Base-by-base conservation (phyloP, 768 basidiomycete genomes). In the Cyclocybe aegerita region DNA sequence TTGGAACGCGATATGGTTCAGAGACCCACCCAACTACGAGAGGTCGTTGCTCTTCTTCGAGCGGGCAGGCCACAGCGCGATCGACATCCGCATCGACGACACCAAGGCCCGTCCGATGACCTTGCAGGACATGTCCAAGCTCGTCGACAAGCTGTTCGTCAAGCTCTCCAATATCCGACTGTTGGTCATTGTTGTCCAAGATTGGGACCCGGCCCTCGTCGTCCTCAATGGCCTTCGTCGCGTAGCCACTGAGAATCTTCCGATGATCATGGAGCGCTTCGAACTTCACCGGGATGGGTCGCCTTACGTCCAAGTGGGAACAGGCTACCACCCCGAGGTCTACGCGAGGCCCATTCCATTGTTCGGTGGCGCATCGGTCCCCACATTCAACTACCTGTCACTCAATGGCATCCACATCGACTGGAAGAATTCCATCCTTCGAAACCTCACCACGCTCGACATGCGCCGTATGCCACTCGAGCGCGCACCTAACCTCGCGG, bases 1-100 rank as follows among this genome's bases (percentile, higher is more conserved):
- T 30, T 86, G 85, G 85, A 85, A 78, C 57, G 79, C 81, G 12
- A 73, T 90, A 49, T 84, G 78, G 78, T 85, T 88, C 61, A 72
- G 73, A 43, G 81, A 84, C 37, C 48, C 57, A 10, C 71, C 78
- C 41, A 70, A 76, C 10, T 82, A 78, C 55, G 63, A 72, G 11
- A 76, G 79, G 31, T 79, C 85, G 5, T 67, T 76, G 48, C 67
- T 75, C 40, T 87, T 80, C 74, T 69, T 88, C 49, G 70, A 79
- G 14, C 73, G 87, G 46, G 77, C 85, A 2, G 79, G 79, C 1
- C 61, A 70, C 2, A 70, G 81, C 2, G 69, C 79, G 2, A 58
- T 89, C 53, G 85, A 87, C 49, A 56, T 90, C n/a, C 79, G 83
- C 31, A 77, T 90, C 57, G 75, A 77, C 59, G 84, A 71, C 44